These are phyloP conservation scores for Trichophyton verrucosum DNA, from an alignment of 2,329 filamentous ascomycete genomes.

Conservation along the genomic window DNA sequence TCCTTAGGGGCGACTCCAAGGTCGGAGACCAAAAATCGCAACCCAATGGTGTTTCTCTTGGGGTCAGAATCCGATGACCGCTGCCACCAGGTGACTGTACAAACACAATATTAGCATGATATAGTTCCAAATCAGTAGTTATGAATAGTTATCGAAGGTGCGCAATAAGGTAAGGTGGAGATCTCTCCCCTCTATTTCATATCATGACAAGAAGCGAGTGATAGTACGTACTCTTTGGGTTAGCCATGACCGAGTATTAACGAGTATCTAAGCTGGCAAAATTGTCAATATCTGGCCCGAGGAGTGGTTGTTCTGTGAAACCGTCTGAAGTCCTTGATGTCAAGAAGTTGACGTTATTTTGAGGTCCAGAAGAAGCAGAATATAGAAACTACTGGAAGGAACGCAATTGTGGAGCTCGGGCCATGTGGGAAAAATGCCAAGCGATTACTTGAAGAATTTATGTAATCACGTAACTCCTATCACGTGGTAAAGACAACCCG, in stretches of 20 bases:
- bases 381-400: not conserved
- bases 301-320: not conserved
- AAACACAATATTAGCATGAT: not conserved
- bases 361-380: not conserved
- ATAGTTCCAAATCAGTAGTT: not conserved
- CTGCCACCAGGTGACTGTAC: constrained; percentile 91
- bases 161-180: not conserved
- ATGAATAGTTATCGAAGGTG: not conserved
- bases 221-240: not conserved
- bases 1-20: constrained; percentile 40
- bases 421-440: not conserved
- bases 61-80: constrained; percentile 71
- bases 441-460: not conserved
- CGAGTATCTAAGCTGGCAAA: not conserved
- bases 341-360: not conserved
- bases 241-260: not conserved
- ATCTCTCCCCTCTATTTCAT: not conserved
- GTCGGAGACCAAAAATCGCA: constrained; percentile 82
- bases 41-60: constrained; percentile 86
- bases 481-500: not conserved
- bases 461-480: not conserved
- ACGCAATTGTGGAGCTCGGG: not conserved
- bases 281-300: not conserved
- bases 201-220: not conserved
- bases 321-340: not conserved